These are phyloP conservation scores for Fusarium brevicatenulatum DNA, from an alignment of 2,329 filamentous ascomycete genomes.

Conservation along the genomic window DNA sequence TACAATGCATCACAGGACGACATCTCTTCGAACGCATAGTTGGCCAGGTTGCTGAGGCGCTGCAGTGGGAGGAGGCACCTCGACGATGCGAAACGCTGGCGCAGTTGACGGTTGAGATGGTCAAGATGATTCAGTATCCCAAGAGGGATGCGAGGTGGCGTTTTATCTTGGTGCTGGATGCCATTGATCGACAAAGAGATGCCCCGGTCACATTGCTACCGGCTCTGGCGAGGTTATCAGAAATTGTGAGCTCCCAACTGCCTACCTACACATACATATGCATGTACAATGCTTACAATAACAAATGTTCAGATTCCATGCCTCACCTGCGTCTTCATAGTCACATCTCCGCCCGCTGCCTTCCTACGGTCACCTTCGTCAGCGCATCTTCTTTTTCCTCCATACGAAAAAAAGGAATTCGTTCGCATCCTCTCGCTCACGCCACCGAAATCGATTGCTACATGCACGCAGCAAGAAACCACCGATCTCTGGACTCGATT, in stretches of 20 bases:
- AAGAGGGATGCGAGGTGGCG: conserved; percentile 56
- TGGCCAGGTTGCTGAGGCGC: conserved; percentile 64
- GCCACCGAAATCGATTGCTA: conserved; percentile 57
- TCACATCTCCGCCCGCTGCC: conserved; percentile 75
- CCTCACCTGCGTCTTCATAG: conserved; percentile 80
- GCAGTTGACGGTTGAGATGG: conserved; percentile 77
- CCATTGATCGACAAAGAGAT: conserved; percentile 85
- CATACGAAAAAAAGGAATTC: conserved; percentile 84
- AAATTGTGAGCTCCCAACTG: conserved; percentile 69
- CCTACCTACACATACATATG: not conserved
- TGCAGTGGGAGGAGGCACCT: conserved; percentile 60
- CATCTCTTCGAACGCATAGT: conserved; percentile 81
- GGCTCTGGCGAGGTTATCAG: conserved; percentile 82
- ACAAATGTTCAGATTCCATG: conserved; percentile 73
- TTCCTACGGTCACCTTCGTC: conserved; percentile 76
- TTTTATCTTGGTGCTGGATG: conserved; percentile 88
- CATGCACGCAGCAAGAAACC: conserved; percentile 65
- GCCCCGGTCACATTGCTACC: conserved; percentile 81
- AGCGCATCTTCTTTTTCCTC: conserved; percentile 83
- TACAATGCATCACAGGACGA: conserved; percentile 80
- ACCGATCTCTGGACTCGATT: conserved; percentile 82
- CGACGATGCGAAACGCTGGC: conserved; percentile 83
- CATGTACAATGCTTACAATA: not conserved
- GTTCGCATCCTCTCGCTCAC: conserved; percentile 76
- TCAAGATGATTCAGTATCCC: conserved; percentile 66